Evolutionary conservation across 192 early-diverging fungal species (phyloP).

Genomic region (Coemansia sp.): DNA sequence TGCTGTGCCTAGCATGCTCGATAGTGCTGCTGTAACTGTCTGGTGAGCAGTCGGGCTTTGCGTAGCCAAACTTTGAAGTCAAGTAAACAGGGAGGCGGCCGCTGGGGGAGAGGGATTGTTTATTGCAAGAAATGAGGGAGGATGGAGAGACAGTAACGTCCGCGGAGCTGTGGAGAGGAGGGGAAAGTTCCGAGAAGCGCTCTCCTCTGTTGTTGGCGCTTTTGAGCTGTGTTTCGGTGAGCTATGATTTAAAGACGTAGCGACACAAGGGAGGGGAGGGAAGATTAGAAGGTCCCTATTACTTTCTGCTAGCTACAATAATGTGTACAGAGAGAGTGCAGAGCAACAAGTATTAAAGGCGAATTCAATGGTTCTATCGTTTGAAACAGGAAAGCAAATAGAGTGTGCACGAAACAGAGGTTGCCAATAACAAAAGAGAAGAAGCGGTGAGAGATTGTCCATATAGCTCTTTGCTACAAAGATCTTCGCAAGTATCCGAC

Average conservation of each 20-base stretch:
- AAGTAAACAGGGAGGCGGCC: background rate
- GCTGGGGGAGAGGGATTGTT: background rate
- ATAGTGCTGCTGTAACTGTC: background rate
- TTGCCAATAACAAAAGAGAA: background rate
- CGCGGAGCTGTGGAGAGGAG: background rate
- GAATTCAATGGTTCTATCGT: too few species aligned
- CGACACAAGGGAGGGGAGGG: too few species aligned
- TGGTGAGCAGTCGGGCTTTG: constrained; percentile 36
- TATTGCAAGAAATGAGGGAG: background rate
- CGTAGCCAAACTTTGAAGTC: constrained; percentile 4
- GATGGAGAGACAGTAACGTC: background rate
- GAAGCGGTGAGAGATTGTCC: background rate
- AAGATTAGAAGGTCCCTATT: too few species aligned
- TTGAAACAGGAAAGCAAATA: too few species aligned
- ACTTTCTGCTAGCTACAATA: too few species aligned
- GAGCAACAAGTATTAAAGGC: background rate
- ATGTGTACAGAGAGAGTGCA: constrained; percentile 6
- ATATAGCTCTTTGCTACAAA: background rate
- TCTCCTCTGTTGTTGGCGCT: background rate
- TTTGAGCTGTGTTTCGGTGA: background rate
- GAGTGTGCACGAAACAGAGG: too few species aligned
- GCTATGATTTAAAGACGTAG: background rate
- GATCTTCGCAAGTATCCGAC: background rate
- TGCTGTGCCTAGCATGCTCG: constrained; percentile 14
- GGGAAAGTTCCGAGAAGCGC: background rate